phyloP scores from a whole-genome alignment of 2,329 filamentous ascomycete genomes.

The Myotisia sp. region DNA sequence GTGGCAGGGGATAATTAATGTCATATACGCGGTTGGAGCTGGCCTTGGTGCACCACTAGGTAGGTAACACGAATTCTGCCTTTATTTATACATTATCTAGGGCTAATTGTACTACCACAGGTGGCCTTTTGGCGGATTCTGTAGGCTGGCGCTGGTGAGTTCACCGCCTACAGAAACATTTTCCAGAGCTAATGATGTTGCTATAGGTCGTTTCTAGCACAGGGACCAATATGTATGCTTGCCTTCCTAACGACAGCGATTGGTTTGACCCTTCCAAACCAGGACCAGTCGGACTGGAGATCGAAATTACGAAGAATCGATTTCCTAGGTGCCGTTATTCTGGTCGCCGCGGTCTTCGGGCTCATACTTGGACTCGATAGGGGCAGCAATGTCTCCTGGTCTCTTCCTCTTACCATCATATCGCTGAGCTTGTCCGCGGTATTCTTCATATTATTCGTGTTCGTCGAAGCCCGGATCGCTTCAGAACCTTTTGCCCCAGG shows the following conservation, averaged over 20 bases:
- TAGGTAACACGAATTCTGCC: slow-evolving; percentile 7
- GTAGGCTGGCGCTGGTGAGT: slow-evolving; percentile 60
- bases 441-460: slow-evolving; percentile 52
- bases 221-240: slow-evolving; percentile 53
- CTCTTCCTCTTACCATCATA: slow-evolving; percentile 41
- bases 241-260: slow-evolving; percentile 51
- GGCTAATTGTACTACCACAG: slow-evolving; percentile 9
- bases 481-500: slow-evolving; percentile 60
- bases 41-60: slow-evolving; percentile 55
- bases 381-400: slow-evolving; percentile 60
- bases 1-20: slow-evolving; percentile 62
- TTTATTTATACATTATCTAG: background rate
- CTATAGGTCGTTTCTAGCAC: slow-evolving; percentile 52
- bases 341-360: slow-evolving; percentile 51
- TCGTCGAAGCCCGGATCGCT: slow-evolving; percentile 55
- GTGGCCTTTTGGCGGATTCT: slow-evolving; percentile 55
- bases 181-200: slow-evolving; percentile 11
- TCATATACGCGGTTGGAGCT: slow-evolving; percentile 56
- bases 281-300: slow-evolving; percentile 47
- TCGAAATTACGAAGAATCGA: slow-evolving; percentile 55
- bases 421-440: slow-evolving; percentile 42
- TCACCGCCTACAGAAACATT: too few relatives aligned
- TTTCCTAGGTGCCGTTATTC: slow-evolving; percentile 54
- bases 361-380: slow-evolving; percentile 58
- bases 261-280: slow-evolving; percentile 47